These are phyloP conservation scores for Myriosclerotinia curreyana DNA, from an alignment of 2,329 filamentous ascomycete species.

Conservation along the genomic window DNA sequence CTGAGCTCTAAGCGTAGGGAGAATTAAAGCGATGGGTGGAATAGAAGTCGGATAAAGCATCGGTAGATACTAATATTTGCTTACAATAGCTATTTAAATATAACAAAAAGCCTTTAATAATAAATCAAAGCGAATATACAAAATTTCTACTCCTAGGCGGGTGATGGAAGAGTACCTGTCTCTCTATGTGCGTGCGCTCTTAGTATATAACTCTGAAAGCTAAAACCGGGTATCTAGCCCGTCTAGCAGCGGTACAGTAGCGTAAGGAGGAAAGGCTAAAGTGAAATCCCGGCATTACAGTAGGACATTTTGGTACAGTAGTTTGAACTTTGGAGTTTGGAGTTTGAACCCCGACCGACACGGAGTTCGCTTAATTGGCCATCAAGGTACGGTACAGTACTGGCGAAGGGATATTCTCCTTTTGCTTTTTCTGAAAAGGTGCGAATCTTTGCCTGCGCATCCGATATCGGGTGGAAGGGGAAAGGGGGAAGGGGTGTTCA, in stretches of 20 bases:
- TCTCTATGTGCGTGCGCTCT: background rate
- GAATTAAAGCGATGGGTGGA: background rate
- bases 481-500: too few species aligned
- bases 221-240: background rate
- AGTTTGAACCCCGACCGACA: slow-evolving; percentile 2
- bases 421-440: too few species aligned
- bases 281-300: too few species aligned
- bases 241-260: background rate
- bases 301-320: too few species aligned
- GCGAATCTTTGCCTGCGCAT: too few species aligned
- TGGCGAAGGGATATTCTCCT: too few species aligned
- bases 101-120: background rate
- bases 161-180: background rate
- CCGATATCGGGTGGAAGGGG: too few species aligned
- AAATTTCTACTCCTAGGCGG: too few species aligned
- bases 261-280: background rate
- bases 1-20: background rate
- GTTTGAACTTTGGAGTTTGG: background rate
- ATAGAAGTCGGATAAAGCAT: background rate
- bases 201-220: background rate
- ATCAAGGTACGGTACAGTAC: background rate
- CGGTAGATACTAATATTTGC: background rate
- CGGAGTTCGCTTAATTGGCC: slow-evolving; percentile 2
- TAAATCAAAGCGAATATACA: background rate
- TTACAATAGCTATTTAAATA: background rate